These are phyloP conservation scores for Pseudofabraea citricarpa DNA, from an alignment of 2,329 filamentous ascomycete species.

Conservation along the genomic window DNA sequence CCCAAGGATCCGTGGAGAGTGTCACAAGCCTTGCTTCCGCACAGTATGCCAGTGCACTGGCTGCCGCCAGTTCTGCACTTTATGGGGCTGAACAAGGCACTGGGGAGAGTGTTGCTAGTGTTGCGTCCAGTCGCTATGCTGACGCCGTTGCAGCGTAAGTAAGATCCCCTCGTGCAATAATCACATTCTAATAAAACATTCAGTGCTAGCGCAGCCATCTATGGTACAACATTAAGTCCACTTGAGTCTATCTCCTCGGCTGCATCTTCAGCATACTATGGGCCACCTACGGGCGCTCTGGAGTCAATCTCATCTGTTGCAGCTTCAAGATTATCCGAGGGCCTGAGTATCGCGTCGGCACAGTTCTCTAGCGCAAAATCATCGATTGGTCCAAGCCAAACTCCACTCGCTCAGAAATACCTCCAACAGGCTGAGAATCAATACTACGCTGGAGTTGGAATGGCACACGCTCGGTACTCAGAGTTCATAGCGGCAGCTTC, in stretches of 20 bases:
- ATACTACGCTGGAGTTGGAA: slow-evolving; percentile 74
- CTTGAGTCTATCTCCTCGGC: slow-evolving; percentile 37
- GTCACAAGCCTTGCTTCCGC: slow-evolving; percentile 49
- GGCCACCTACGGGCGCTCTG: slow-evolving; percentile 48
- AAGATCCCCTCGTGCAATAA: no score
- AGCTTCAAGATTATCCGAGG: slow-evolving; percentile 63
- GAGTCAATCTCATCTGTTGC: slow-evolving; percentile 63
- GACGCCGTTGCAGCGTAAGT: slow-evolving; percentile 53
- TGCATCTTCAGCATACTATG: slow-evolving; percentile 45
- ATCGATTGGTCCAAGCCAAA: slow-evolving; percentile 57
- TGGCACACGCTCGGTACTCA: slow-evolving; percentile 75
- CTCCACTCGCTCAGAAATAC: slow-evolving; percentile 45
- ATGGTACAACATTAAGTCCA: slow-evolving; percentile 63
- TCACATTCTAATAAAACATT: no score
- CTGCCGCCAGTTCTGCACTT: slow-evolving; percentile 50
- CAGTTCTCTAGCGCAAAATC: slow-evolving; percentile 67
- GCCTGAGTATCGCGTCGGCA: slow-evolving; percentile 64
- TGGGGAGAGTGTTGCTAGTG: slow-evolving; percentile 41
- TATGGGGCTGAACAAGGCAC: slow-evolving; percentile 43
- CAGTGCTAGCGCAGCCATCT: slow-evolving; percentile 51
- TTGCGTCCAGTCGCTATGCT: slow-evolving; percentile 48
- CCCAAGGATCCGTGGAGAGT: slow-evolving; percentile 40
- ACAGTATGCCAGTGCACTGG: slow-evolving; percentile 50
- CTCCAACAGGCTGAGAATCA: slow-evolving; percentile 57
- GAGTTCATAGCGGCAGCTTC: slow-evolving; percentile 71